A percentile compares a stretch with the other conserved stretches of the same genome.
These are phyloP conservation scores for Colletotrichum falcatum DNA, from an alignment of 2,329 filamentous ascomycete genomes.

Conservation along the genomic window DNA sequence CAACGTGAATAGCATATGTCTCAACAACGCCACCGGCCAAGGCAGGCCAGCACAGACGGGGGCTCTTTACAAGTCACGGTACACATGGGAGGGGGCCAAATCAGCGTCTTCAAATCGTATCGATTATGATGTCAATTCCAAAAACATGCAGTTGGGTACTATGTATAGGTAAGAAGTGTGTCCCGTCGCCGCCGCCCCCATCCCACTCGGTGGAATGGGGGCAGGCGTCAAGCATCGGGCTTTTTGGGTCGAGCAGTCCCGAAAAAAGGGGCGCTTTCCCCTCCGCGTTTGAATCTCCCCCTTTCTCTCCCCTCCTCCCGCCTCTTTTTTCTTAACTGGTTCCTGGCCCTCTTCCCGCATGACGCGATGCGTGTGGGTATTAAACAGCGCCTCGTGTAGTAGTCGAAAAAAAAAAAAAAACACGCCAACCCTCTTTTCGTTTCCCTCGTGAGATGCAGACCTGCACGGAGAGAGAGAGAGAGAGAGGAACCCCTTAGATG, in stretches of 20 bases:
- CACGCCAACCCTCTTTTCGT: too few relatives aligned
- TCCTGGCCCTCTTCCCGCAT: not conserved
- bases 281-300: not conserved
- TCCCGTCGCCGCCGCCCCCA: not conserved
- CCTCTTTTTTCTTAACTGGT: too few relatives aligned
- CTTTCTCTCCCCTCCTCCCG: too few relatives aligned
- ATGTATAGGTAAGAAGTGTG: slow-evolving; percentile 4
- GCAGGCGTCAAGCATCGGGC: not conserved
- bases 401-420: not conserved
- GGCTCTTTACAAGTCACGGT: not conserved
- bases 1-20: too few relatives aligned
- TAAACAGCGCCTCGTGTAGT: not conserved
- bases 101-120: not conserved
- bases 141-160: slow-evolving; percentile 11
- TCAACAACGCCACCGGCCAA: too few relatives aligned
- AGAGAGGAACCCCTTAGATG: slow-evolving; percentile 13
- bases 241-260: not conserved
- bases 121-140: not conserved
- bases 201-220: not conserved
- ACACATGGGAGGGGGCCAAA: not conserved
- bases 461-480: too few relatives aligned
- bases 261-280: not conserved
- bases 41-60: too few relatives aligned
- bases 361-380: slow-evolving; percentile 6
- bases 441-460: too few relatives aligned